Conservation (phyloP, 352 stramenopile genomes). For the Bremia lactucae region DNA sequence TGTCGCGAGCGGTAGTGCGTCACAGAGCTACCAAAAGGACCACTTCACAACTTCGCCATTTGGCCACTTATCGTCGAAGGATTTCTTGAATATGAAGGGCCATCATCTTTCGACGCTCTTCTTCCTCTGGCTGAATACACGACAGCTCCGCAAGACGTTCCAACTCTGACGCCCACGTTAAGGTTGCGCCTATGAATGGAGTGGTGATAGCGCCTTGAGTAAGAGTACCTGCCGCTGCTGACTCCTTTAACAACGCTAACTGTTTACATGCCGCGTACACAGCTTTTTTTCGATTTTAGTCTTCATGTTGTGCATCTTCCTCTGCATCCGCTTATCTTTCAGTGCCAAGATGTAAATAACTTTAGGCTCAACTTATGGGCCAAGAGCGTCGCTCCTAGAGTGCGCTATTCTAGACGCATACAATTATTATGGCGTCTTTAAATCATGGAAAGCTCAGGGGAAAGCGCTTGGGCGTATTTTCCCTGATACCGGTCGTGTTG, state of each 20-base stretch:
- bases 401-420: too few relatives aligned
- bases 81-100: slow-evolving; percentile 33
- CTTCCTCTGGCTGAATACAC: slow-evolving; percentile 34
- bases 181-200: slow-evolving; percentile 2
- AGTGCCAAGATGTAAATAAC: slow-evolving; percentile 3
- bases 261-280: slow-evolving; percentile 30
- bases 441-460: too few relatives aligned
- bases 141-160: slow-evolving; percentile 30
- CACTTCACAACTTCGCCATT: slow-evolving; percentile 42
- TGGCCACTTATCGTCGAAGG: slow-evolving; percentile 28
- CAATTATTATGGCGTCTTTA: too few relatives aligned
- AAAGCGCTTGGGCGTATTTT: too few relatives aligned
- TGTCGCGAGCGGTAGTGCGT: slow-evolving; percentile 58
- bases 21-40: slow-evolving; percentile 70
- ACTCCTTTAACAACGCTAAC: slow-evolving; percentile 38
- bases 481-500: too few relatives aligned
- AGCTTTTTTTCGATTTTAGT: slow-evolving; percentile 12
- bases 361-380: slow-evolving; percentile 1
- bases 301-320: slow-evolving; percentile 15
- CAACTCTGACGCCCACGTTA: slow-evolving; percentile 23
- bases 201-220: slow-evolving; percentile 1
- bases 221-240: slow-evolving; percentile 4
- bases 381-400: too few relatives aligned
- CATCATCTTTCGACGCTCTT: slow-evolving; percentile 27
- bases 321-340: slow-evolving; percentile 16